Evolutionary conservation across 257 asterid genomes (phyloP).

Genomic region (Solanum peruvianum): DNA sequence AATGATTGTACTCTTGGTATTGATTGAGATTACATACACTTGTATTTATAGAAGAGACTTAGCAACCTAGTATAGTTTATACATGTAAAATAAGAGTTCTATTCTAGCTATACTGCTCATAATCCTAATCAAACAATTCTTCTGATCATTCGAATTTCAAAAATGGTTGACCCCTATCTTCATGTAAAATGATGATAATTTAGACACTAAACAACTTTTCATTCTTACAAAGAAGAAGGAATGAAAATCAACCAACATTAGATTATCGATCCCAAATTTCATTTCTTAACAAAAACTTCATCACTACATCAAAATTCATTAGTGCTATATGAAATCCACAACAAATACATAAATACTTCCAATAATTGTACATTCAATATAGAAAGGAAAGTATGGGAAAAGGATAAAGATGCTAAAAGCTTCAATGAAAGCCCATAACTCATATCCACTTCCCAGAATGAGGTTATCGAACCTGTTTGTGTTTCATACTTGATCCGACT

Average conservation of each 20-base stretch:
- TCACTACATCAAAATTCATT: not conserved
- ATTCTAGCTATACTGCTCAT: not conserved
- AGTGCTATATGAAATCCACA: not conserved
- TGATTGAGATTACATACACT: not conserved
- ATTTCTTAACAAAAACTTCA: not conserved
- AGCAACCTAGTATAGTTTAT: not conserved
- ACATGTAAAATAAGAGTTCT: not conserved
- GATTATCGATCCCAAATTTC: not conserved
- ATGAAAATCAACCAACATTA: not conserved
- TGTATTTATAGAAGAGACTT: not conserved
- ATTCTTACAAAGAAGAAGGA: not conserved
- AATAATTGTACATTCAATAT: not conserved
- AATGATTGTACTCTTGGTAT: not conserved
- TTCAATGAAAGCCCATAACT: not conserved
- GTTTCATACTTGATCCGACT: slow-evolving; percentile 10
- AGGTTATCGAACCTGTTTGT: not conserved
- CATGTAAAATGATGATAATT: not conserved
- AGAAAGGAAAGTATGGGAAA: not conserved
- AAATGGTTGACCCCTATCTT: not conserved
- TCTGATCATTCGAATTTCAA: not conserved
- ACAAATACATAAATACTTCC: not conserved
- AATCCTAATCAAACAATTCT: not conserved
- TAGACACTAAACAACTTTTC: not conserved
- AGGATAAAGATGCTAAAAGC: not conserved
- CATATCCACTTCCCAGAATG: not conserved